These are phyloP conservation scores for Neurospora sp. DNA, from an alignment of 495 filamentous ascomycete species.

Conservation along the genomic window DNA sequence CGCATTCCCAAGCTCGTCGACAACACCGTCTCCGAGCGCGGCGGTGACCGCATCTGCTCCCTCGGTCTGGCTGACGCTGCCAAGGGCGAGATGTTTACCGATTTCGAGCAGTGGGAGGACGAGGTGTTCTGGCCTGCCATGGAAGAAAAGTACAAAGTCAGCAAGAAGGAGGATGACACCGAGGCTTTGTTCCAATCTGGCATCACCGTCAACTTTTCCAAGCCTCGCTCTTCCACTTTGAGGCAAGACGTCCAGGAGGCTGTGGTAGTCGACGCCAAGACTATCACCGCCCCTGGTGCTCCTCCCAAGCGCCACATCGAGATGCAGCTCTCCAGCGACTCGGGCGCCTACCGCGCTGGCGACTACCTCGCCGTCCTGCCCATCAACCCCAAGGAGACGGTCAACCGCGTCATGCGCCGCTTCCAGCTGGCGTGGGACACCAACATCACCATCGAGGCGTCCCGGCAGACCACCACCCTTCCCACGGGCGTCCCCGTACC, in stretches of 20 bases:
- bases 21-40: slow-evolving; percentile 36
- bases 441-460: slow-evolving; percentile 33
- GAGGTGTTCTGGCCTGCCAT: slow-evolving; percentile 54
- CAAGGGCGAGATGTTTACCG: slow-evolving; percentile 53
- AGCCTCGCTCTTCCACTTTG: slow-evolving; percentile 48
- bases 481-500: slow-evolving; percentile 50
- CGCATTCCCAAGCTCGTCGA: slow-evolving; percentile 57
- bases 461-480: slow-evolving; percentile 43
- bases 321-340: slow-evolving; percentile 53
- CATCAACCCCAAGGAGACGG: slow-evolving; percentile 49
- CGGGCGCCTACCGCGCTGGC: slow-evolving; percentile 53
- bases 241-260: slow-evolving; percentile 58
- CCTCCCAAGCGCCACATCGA: slow-evolving; percentile 56
- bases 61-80: slow-evolving; percentile 54
- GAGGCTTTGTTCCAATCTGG: slow-evolving; percentile 15
- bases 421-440: slow-evolving; percentile 55
- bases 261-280: slow-evolving; percentile 42
- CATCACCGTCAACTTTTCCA: slow-evolving; percentile 48
- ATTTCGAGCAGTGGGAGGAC: slow-evolving; percentile 66
- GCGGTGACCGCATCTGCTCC: slow-evolving; percentile 38
- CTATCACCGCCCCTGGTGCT: slow-evolving; percentile 44
- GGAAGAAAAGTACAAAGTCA: slow-evolving; percentile 35
- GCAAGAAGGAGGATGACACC: slow-evolving; percentile 7
- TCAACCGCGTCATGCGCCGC: slow-evolving; percentile 41
- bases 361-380: slow-evolving; percentile 71